These are phyloP conservation scores for Picea sitchensis DNA, from an alignment of 75 land plant genomes.

Conservation along the genomic window DNA sequence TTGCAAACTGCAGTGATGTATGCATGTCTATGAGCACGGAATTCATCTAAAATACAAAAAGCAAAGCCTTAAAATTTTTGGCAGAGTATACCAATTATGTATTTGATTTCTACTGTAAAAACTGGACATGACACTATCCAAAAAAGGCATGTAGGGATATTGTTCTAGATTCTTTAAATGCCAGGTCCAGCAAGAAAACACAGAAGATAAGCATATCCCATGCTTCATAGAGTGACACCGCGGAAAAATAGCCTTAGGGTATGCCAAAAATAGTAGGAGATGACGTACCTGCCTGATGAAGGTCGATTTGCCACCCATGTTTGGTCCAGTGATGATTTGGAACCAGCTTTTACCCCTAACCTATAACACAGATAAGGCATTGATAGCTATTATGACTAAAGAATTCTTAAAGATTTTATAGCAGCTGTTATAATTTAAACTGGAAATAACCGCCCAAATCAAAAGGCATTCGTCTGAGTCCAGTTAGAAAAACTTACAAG, in stretches of 20 bases:
- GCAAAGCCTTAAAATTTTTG: too few relatives aligned
- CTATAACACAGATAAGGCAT: conserved; percentile 22
- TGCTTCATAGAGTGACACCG: background rate
- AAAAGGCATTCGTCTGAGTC: conserved; percentile 1
- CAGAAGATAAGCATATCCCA: conserved; percentile 10
- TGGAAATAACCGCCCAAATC: background rate
- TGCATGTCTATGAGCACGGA: too few relatives aligned
- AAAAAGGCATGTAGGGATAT: background rate
- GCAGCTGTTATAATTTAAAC: background rate
- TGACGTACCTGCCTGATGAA: conserved; percentile 86
- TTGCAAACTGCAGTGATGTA: too few relatives aligned
- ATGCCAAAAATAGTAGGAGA: background rate
- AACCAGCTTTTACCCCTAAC: conserved; percentile 95
- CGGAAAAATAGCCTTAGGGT: background rate
- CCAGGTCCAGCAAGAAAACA: background rate
- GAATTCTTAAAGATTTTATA: conserved; percentile 1
- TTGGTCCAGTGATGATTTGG: conserved; percentile 98
- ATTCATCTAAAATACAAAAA: too few relatives aligned
- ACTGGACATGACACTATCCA: background rate
- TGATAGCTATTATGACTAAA: background rate
- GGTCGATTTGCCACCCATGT: conserved; percentile 99
- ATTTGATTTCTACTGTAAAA: too few relatives aligned
- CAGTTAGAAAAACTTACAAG: conserved; percentile 50
- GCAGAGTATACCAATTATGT: too few relatives aligned
- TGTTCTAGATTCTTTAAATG: background rate